Conservation (phyloP, 257 asterid species). For the Plantago elongata region DNA sequence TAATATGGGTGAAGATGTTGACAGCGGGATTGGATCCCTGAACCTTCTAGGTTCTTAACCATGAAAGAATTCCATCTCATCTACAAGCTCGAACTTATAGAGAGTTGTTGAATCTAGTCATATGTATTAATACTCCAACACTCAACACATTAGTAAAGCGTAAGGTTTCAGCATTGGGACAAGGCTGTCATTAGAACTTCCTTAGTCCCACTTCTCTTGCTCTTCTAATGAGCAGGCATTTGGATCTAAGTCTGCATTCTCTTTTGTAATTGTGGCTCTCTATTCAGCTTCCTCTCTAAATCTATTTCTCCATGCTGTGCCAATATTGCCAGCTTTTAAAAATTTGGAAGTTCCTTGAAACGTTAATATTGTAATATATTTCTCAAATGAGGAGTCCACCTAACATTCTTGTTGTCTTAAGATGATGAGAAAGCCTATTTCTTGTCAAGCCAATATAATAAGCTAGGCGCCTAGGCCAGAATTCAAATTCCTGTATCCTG, state of each 20-base stretch:
- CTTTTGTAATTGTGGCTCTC: neutral
- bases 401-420: slow-evolving; percentile 10
- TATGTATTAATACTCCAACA: too few species aligned
- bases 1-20: too few species aligned
- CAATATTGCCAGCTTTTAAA: neutral
- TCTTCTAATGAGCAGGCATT: slow-evolving; percentile 14
- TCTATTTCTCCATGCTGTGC: neutral
- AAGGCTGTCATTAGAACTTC: slow-evolving; percentile 9
- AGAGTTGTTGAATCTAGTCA: too few species aligned
- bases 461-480: slow-evolving; percentile 4
- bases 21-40: too few species aligned
- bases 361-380: slow-evolving; percentile 14
- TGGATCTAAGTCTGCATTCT: slow-evolving; percentile 9
- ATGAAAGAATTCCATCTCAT: too few species aligned
- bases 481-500: slow-evolving; percentile 6
- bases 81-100: too few species aligned
- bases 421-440: slow-evolving; percentile 9
- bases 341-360: slow-evolving; percentile 15
- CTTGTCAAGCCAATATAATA: slow-evolving; percentile 1
- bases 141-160: too few species aligned
- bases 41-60: too few species aligned
- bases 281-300: slow-evolving; percentile 6
- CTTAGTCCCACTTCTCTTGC: neutral
- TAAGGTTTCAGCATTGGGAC: neutral
- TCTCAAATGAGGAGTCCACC: slow-evolving; percentile 11